A percentile compares a stretch with the other conserved stretches of the same genome.
phyloP scores from a whole-genome alignment of 345 rosid species.

The Murraya koenigii region DNA sequence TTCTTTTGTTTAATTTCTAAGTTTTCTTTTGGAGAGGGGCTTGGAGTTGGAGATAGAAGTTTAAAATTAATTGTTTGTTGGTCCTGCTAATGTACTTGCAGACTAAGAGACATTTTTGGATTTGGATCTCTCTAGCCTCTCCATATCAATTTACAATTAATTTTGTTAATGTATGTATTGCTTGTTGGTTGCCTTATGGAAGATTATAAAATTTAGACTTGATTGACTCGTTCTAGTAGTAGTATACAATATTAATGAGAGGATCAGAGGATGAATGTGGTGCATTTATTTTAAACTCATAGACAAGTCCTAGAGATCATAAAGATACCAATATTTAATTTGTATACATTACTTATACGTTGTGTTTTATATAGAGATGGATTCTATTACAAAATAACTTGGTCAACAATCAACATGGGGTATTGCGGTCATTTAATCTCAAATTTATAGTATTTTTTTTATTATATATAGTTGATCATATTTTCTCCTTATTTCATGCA shows the following conservation, averaged over 20 bases:
- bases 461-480: no score
- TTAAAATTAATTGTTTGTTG: background rate
- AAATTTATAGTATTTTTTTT: no score
- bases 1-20: background rate
- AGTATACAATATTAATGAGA: background rate
- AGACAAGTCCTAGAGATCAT: no score
- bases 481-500: no score
- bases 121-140: constrained; percentile 2
- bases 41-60: background rate
- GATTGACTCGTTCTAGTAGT: background rate
- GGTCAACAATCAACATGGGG: no score
- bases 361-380: no score
- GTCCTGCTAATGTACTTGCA: background rate
- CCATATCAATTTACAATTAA: background rate
- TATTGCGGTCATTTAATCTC: no score
- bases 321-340: no score
- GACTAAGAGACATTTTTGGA: background rate
- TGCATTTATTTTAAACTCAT: no score
- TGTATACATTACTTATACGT: no score
- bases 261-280: background rate
- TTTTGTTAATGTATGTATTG: background rate
- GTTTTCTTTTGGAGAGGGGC: background rate
- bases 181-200: background rate
- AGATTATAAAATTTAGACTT: background rate
- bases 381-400: no score